Evolutionary conservation across 306 rosid species (phyloP), one percentile per base, ranked within the genome.

Genomic region (Lupinus albus): DNA sequence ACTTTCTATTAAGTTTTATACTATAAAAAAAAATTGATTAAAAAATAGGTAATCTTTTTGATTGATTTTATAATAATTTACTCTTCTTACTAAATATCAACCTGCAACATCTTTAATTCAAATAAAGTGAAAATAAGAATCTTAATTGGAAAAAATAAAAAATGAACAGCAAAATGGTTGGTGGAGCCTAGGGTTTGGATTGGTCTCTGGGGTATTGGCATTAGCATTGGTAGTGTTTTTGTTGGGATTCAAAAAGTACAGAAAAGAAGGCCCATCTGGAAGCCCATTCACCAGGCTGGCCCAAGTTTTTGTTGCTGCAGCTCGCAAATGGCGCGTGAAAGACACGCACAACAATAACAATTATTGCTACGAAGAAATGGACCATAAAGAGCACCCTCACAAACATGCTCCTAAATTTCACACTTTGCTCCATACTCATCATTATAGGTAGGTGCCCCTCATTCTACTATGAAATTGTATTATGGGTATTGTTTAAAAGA

Each of bases 171-270:
- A 87, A 66, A 85, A 87, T 33, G 77, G 80, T 41, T 83, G 96
- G 77, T 87, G 96, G 96, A 88, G 72, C 1, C 64, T 77, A 56
- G 89, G 92, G 14, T 67, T 85, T 10, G 85, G 88, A 36, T 76
- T 87, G 32, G 57, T 85, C 50, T 79, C 77, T 16, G 92, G 70
- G 6, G 84, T 83, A 11, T 16, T 85, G 76, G 90, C 72, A 1
- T 63, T 75, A 58, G 89, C 95, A 17, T 41, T 87, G 8, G 47
- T 36, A 9, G 28, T 81, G 25, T 87, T 87, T 71, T 5, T 90
- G 49, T 10, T 78, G 7, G 96, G 96, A 64, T 75, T 65, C 28
- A 81, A 41, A 48, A 77, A 67, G 74, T 90, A 90, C 67, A 61
- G 81, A 39, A 78, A 61, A 12, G 79, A 84, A 62, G 35, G 61